Conservation (phyloP, 257 asterid species). For the Nicotiana sylvestris region DNA sequence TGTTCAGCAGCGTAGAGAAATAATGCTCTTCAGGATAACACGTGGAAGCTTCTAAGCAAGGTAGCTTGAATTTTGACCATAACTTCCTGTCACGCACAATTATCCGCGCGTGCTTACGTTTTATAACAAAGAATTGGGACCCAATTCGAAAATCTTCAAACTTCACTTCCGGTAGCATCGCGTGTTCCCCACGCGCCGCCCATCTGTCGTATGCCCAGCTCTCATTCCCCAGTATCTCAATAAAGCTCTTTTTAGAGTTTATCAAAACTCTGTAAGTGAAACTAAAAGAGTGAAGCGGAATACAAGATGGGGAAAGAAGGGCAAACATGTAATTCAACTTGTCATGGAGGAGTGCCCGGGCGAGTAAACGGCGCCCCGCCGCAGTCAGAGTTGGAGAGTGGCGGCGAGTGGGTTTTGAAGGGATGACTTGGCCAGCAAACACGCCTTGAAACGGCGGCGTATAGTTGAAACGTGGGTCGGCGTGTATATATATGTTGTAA, state of each 20-base stretch:
- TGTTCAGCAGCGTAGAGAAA: conserved; percentile 61
- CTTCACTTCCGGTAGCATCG: conserved; percentile 65
- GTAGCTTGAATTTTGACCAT: conserved; percentile 68
- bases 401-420: conserved; percentile 64
- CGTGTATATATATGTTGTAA: conserved; percentile 67
- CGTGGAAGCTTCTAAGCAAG: conserved; percentile 45
- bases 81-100: conserved; percentile 48
- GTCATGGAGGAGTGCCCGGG: conserved; percentile 68
- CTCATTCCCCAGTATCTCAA: conserved; percentile 56
- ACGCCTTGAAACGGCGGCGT: conserved; percentile 44
- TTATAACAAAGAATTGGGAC: conserved; percentile 69
- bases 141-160: conserved; percentile 65
- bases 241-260: conserved; percentile 44
- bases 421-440: conserved; percentile 42
- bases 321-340: conserved; percentile 60
- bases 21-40: conserved; percentile 92
- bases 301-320: conserved; percentile 58
- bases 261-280: conserved; percentile 32
- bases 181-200: conserved; percentile 80
- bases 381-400: conserved; percentile 53
- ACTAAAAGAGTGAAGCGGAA: conserved; percentile 53
- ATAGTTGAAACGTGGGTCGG: conserved; percentile 44
- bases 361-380: conserved; percentile 62
- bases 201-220: conserved; percentile 59
- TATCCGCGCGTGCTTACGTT: conserved; percentile 52